phyloP scores from a whole-genome alignment of 768 basidiomycete species.

The Pleurotus ostreatus region DNA sequence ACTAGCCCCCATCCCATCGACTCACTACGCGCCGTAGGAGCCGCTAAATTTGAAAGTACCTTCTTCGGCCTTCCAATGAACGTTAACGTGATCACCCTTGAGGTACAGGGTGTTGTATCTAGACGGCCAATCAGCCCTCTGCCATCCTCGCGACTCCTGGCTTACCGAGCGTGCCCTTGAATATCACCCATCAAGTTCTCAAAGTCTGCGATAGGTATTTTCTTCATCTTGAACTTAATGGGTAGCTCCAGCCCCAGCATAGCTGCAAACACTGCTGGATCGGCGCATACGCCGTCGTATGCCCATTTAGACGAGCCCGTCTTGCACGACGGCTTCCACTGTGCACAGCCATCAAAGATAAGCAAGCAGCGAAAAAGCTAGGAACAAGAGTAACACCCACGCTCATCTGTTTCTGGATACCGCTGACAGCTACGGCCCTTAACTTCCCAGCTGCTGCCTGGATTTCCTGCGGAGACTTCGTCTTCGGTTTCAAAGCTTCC shows the following conservation, averaged over 20 bases:
- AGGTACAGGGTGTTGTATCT: conserved; percentile 38
- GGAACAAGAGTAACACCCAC: conserved; percentile 19
- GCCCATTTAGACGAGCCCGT: conserved; percentile 39
- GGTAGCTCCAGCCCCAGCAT: conserved; percentile 39
- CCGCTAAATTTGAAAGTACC: conserved; percentile 60
- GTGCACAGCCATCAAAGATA: conserved; percentile 1
- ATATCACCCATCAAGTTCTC: conserved; percentile 28
- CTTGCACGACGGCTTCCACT: conserved; percentile 54
- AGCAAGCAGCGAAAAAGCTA: background rate
- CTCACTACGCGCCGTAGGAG: conserved; percentile 32
- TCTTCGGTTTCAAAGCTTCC: conserved; percentile 19
- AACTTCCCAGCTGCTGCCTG: conserved; percentile 41
- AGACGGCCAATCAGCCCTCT: background rate
- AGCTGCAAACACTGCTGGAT: conserved; percentile 43
- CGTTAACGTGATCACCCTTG: conserved; percentile 35
- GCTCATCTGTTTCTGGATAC: conserved; percentile 49
- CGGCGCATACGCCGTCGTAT: conserved; percentile 50
- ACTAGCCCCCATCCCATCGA: no score
- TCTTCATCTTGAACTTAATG: conserved; percentile 49
- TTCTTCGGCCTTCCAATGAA: conserved; percentile 39
- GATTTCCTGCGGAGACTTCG: conserved; percentile 34
- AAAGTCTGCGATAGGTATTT: conserved; percentile 32
- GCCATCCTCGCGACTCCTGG: background rate
- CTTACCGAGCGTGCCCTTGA: conserved; percentile 30
- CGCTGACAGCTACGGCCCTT: conserved; percentile 38